Percentiles rank a stretch among this genome's conserved stretches.
Evolutionary conservation across 441 rosid species (phyloP).

Genomic region (Jatropha podagrica): DNA sequence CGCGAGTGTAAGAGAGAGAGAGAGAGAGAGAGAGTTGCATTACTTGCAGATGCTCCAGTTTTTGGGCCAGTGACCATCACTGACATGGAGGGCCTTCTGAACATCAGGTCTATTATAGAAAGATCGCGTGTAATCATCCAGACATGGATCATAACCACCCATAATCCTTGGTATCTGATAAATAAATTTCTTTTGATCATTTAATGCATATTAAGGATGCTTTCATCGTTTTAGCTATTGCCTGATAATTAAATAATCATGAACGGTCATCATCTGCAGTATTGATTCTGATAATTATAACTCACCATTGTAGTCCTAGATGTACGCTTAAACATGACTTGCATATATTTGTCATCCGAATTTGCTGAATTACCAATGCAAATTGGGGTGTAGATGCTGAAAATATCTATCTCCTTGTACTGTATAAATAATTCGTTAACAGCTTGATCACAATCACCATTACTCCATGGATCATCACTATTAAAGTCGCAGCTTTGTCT

Average conservation of each 20-base stretch:
- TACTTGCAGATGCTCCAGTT: slow-evolving; percentile 97
- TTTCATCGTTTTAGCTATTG: not conserved
- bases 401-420: slow-evolving; percentile 83
- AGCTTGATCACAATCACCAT: slow-evolving; percentile 47
- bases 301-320: slow-evolving; percentile 45
- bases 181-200: not conserved
- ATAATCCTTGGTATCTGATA: slow-evolving; percentile 67
- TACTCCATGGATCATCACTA: slow-evolving; percentile 64
- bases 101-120: slow-evolving; percentile 78
- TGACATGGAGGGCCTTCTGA: slow-evolving; percentile 81
- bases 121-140: slow-evolving; percentile 61
- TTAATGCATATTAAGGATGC: not conserved
- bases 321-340: slow-evolving; percentile 37
- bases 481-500: slow-evolving; percentile 57
- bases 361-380: slow-evolving; percentile 53
- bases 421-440: slow-evolving; percentile 66
- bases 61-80: slow-evolving; percentile 48
- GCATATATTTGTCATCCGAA: slow-evolving; percentile 27
- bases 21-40: not conserved
- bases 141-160: slow-evolving; percentile 85
- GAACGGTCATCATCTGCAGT: not conserved
- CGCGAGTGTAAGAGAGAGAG: too few species aligned
- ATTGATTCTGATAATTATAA: not conserved
- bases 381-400: slow-evolving; percentile 81
- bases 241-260: not conserved